Percentiles rank a stretch among this genome's conserved stretches.
These are phyloP conservation scores for Parathielavia hyrcaniae DNA, from an alignment of 495 filamentous ascomycete species.

Conservation along the genomic window DNA sequence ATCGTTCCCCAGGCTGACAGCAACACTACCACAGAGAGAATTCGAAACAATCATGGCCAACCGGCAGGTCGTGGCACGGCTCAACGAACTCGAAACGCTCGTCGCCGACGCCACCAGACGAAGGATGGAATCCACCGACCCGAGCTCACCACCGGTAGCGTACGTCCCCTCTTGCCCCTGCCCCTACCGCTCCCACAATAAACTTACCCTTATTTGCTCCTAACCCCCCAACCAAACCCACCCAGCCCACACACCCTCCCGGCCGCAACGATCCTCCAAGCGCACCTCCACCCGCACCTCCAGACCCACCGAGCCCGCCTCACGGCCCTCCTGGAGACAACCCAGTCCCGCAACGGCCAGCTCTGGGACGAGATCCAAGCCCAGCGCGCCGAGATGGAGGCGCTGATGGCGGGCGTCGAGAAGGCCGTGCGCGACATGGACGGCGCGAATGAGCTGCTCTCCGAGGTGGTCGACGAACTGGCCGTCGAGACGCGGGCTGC, in stretches of 20 bases:
- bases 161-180: slow-evolving; percentile 29
- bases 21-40: slow-evolving; percentile 45
- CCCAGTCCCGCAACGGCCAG: slow-evolving; percentile 37
- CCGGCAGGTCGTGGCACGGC: slow-evolving; percentile 60
- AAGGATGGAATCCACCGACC: slow-evolving; percentile 41
- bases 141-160: slow-evolving; percentile 35
- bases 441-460: slow-evolving; percentile 49
- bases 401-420: slow-evolving; percentile 58
- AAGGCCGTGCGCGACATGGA: slow-evolving; percentile 63
- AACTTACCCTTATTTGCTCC: neutral
- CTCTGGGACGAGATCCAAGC: slow-evolving; percentile 55
- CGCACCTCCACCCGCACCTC: slow-evolving; percentile 66
- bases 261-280: slow-evolving; percentile 56
- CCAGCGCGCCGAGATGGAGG: slow-evolving; percentile 71
- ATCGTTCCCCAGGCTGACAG: too few relatives aligned
- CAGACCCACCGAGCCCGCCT: slow-evolving; percentile 54
- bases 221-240: neutral
- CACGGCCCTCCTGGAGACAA: neutral
- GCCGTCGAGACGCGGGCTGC: slow-evolving; percentile 43
- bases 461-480: slow-evolving; percentile 42
- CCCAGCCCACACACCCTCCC: slow-evolving; percentile 71
- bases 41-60: slow-evolving; percentile 71
- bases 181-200: neutral
- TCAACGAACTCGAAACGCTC: slow-evolving; percentile 79
- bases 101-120: slow-evolving; percentile 60